Base-by-base conservation (phyloP, 1,284 basidiomycete genomes). In the Takashimella koratensis region DNA sequence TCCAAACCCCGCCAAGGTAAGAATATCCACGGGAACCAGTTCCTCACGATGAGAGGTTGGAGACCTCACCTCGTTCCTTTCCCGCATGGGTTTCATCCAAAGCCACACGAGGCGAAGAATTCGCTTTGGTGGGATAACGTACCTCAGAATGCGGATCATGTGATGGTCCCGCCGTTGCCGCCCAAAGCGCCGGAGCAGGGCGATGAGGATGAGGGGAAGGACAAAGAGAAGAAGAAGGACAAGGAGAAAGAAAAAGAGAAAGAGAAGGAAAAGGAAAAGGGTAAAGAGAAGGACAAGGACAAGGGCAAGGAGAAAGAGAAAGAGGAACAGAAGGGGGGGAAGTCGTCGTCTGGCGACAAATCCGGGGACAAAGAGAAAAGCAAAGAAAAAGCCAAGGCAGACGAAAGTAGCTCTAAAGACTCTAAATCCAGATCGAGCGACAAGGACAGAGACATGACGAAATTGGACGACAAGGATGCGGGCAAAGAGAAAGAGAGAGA, bases 61-160 rank as follows among this genome's bases (percentile, higher is more conserved):
- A 51, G 58, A 27, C 66, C 68, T 12, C 51, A 61, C 10, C 44
- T 71, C 3, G 46, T 69, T 13, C 67, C 68, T 3, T 71, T 71
- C 54, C 68, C 67, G 10, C 66, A 67, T 54, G 68, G 68, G 0
- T 52, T 64, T 6, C 67, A 71, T 56, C 68, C 68, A 1, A 66
- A 66, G 45, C 67, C 67, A 3, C 50, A 62, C 40, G 22, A 64
- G 22, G 57, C 66, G 3, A 58, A 63, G 23, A 52, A 67, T 48
- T 63, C 56, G 3, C 47, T 69, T 3, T 71, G 68, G 68, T 71
- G 61, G 59, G 56, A 68, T 41, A 71, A 69, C 42, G 53, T 71
- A 2, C 68, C 67, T 5, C 58, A 57, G 41, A 57, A 64, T 30
- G 66, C 61, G 3, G 56, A 61, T 44, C 67, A 69, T 53, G 54